These are phyloP conservation scores for Madurella mycetomatis DNA, from an alignment of 2,329 filamentous ascomycete species.

Conservation along the genomic window DNA sequence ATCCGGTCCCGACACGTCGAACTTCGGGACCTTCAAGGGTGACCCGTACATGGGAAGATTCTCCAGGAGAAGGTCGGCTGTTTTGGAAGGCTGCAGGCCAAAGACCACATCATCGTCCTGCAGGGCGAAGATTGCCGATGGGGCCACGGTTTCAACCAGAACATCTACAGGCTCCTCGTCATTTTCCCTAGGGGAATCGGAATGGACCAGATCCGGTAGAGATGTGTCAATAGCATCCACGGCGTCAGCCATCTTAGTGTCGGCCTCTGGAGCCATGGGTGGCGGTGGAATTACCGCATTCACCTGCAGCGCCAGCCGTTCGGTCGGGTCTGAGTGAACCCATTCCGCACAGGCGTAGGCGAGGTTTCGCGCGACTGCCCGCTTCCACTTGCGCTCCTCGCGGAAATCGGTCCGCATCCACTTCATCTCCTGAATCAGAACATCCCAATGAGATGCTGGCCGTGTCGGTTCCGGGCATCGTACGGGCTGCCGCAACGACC, in stretches of 20 bases:
- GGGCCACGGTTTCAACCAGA: slow-evolving; percentile 50
- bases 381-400: slow-evolving; percentile 93
- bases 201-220: slow-evolving; percentile 65
- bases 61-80: slow-evolving; percentile 69
- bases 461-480: slow-evolving; percentile 76
- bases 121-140: slow-evolving; percentile 79
- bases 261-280: slow-evolving; percentile 22
- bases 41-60: slow-evolving; percentile 78
- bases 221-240: slow-evolving; percentile 40
- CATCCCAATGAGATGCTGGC: slow-evolving; percentile 76
- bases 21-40: slow-evolving; percentile 54
- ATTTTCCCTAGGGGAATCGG: slow-evolving; percentile 50
- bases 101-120: slow-evolving; percentile 78
- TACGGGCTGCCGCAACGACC: slow-evolving; percentile 87
- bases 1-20: slow-evolving; percentile 54
- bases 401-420: slow-evolving; percentile 98
- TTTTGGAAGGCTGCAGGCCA: slow-evolving; percentile 66
- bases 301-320: slow-evolving; percentile 65
- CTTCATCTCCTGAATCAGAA: slow-evolving; percentile 84
- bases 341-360: slow-evolving; percentile 83
- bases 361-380: slow-evolving; percentile 70
- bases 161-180: slow-evolving; percentile 35
- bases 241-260: slow-evolving; percentile 26
- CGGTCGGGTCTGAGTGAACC: slow-evolving; percentile 59
- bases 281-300: slow-evolving; percentile 46